Evolutionary conservation across 1,139 yeast species (phyloP).

Genomic region (Zygosaccharomyces pseudobailii): DNA sequence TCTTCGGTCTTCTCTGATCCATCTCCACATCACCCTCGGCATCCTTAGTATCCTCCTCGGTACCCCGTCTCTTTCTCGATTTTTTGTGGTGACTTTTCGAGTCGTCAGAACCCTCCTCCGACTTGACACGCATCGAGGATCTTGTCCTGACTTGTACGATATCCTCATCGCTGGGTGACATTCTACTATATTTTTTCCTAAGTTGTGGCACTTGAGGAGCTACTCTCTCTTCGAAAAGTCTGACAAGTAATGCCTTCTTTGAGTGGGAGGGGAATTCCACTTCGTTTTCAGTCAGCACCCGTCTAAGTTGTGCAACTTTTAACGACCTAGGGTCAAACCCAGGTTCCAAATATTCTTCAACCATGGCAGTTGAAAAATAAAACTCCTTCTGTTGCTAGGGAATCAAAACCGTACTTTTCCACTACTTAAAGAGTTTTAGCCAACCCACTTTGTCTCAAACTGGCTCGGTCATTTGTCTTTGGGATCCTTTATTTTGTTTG

Average conservation of each 20-base stretch:
- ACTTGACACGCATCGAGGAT: slow-evolving; percentile 1
- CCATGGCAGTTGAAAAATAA: slow-evolving; percentile 2
- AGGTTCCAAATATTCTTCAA: slow-evolving; percentile 15
- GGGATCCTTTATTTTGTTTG: neutral
- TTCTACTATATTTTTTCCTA: slow-evolving; percentile 15
- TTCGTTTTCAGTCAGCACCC: slow-evolving; percentile 53
- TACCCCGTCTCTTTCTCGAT: slow-evolving; percentile 4
- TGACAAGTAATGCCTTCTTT: slow-evolving; percentile 56
- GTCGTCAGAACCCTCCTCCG: slow-evolving; percentile 5
- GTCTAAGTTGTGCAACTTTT: slow-evolving; percentile 61
- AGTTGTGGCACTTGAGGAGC: slow-evolving; percentile 20
- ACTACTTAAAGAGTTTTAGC: neutral
- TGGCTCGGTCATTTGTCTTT: neutral
- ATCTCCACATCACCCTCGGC: slow-evolving; percentile 7
- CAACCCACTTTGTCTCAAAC: neutral
- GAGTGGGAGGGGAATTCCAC: slow-evolving; percentile 55
- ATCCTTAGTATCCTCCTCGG: slow-evolving; percentile 2
- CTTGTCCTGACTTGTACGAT: slow-evolving; percentile 11
- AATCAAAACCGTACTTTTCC: neutral
- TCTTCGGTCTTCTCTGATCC: slow-evolving; percentile 1
- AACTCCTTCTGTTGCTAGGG: neutral
- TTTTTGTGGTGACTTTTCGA: neutral
- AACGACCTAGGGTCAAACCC: slow-evolving; percentile 56
- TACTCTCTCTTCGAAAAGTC: slow-evolving; percentile 48
- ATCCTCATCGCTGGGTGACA: slow-evolving; percentile 16